These are phyloP conservation scores for Pyrus pyrifolia DNA, from an alignment of 306 rosid species.

Conservation along the genomic window DNA sequence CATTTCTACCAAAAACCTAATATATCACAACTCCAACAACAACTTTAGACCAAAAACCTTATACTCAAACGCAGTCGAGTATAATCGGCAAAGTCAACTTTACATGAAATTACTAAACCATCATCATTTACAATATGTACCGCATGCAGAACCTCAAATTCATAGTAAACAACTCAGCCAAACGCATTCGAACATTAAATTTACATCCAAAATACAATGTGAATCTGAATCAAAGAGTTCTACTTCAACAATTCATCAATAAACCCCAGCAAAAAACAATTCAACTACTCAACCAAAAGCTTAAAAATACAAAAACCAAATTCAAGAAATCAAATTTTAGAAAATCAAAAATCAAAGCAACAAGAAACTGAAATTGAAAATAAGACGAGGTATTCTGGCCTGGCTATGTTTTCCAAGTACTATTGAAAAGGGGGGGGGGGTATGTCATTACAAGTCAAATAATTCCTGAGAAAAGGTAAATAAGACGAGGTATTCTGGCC, in stretches of 20 bases:
- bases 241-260: neutral
- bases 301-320: too few species aligned
- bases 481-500: too few species aligned
- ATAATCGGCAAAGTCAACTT: too few species aligned
- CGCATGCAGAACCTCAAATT: neutral
- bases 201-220: neutral
- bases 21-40: too few species aligned
- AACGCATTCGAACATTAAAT: neutral
- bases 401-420: too few species aligned
- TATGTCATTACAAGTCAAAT: too few species aligned
- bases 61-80: too few species aligned
- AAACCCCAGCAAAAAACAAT: neutral
- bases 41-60: too few species aligned
- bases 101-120: too few species aligned
- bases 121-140: neutral
- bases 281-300: neutral
- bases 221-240: neutral
- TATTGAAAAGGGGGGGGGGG: too few species aligned
- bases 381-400: neutral
- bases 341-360: neutral
- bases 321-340: neutral
- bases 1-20: neutral
- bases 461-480: too few species aligned
- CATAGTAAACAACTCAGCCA: neutral
- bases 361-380: neutral